Evolutionary conservation across 106 monocot species (phyloP), one percentile per base, ranked within the genome.

Genomic region (Allium sativum): DNA sequence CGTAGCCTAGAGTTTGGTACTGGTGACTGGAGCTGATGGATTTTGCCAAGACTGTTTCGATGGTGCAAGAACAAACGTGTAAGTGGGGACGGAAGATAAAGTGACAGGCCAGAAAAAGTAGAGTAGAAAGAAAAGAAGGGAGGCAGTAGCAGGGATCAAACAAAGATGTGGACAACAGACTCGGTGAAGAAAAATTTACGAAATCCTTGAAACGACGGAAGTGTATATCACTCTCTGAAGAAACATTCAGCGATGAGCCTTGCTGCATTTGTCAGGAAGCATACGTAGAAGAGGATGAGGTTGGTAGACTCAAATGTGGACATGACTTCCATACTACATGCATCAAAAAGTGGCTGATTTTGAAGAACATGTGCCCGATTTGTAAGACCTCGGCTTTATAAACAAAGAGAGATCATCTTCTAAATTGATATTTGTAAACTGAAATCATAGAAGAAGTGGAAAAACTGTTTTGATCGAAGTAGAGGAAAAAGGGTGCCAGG

Each of bases 121-220:
- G n/a, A n/a, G n/a, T n/a, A n/a, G n/a, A n/a, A n/a, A n/a, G n/a
- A n/a, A n/a, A n/a, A n/a, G n/a, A n/a, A n/a, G n/a, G n/a, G n/a
- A n/a, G n/a, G n/a, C n/a, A n/a, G n/a, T n/a, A n/a, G n/a, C n/a
- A n/a, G n/a, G n/a, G n/a, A n/a, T n/a, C n/a, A n/a, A n/a, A n/a
- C n/a, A n/a, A n/a, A 18, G 70, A 86, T 68, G 94, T 94, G n/a
- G 81, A 45, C 79, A 90, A 89, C 18, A 89, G 89, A 50, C 71
- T 94, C 41, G 73, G 48, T 18, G 93, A 89, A 60, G 83, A 89
- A 60, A 68, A 42, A 16, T 72, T 89, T 71, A 41, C 70, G 59
- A 89, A 89, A 72, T 59, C 45, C 46, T 56, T 94, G 14, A 86
- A 80, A 67, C 89, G 77, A 46, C 20, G 72, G 51, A 78, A 82